Percentiles rank a stretch among this genome's conserved stretches.
Evolutionary conservation across 2,329 filamentous ascomycete species (phyloP).

Genomic region (Madurella mycetomatis): DNA sequence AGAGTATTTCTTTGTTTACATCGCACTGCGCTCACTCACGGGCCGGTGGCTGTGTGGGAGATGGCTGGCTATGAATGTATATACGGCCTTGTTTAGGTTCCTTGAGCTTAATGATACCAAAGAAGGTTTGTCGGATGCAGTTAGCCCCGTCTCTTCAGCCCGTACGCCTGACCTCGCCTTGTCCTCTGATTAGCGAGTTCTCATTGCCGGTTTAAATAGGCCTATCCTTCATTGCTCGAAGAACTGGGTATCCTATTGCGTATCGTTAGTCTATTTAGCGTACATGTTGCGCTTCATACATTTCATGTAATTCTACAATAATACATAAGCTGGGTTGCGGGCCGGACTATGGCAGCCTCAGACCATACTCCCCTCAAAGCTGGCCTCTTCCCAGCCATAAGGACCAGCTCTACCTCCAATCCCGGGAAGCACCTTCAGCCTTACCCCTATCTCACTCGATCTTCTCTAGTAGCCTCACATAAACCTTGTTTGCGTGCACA

Average conservation of each 20-base stretch:
- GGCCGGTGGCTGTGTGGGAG: background rate
- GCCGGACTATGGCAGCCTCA: no score
- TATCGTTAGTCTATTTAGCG: background rate
- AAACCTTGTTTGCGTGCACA: slow-evolving; percentile 42
- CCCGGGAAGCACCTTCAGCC: no score
- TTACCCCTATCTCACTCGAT: slow-evolving; percentile 16
- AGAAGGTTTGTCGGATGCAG: background rate
- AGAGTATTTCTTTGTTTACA: background rate
- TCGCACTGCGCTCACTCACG: background rate
- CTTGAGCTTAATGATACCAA: background rate
- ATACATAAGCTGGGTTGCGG: no score
- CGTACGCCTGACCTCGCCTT: background rate
- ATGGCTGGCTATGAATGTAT: background rate
- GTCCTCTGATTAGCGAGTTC: background rate
- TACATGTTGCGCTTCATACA: background rate
- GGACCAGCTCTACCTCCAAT: no score
- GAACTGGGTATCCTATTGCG: no score
- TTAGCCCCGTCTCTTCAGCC: background rate
- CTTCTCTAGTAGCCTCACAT: slow-evolving; percentile 41
- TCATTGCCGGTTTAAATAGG: no score
- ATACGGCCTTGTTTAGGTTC: background rate
- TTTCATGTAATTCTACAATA: background rate
- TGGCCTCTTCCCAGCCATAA: no score
- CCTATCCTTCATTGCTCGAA: no score
- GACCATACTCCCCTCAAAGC: no score